phyloP scores from a whole-genome alignment of 1,284 basidiomycete genomes.

The Cryptococcus hybrid region DNA sequence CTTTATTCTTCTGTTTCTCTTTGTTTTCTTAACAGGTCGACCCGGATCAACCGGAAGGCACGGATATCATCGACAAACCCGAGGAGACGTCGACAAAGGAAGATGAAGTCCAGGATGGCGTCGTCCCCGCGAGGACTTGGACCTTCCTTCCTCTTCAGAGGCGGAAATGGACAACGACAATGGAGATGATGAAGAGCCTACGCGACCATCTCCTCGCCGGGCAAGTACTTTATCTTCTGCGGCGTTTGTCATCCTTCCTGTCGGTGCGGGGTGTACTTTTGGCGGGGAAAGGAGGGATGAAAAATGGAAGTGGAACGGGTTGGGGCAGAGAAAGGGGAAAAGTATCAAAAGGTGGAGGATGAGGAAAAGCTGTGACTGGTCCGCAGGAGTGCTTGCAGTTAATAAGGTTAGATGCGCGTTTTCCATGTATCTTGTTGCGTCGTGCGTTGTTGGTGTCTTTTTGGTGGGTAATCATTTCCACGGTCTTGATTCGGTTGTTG shows the following conservation, averaged over 20 bases:
- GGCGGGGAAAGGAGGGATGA: constrained; percentile 33
- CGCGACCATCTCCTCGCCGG: constrained; percentile 38
- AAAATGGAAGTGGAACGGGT: constrained; percentile 14
- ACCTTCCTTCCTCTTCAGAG: constrained; percentile 4
- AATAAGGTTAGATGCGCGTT: no score
- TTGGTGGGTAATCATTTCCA: no score
- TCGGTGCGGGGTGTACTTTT: constrained; percentile 58
- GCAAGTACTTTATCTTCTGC: constrained; percentile 55
- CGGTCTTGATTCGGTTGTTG: no score
- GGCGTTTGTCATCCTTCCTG: constrained; percentile 54
- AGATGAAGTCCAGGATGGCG: constrained; percentile 1
- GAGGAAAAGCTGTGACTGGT: constrained; percentile 2
- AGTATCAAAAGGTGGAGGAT: constrained; percentile 27
- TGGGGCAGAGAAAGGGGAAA: constrained; percentile 8
- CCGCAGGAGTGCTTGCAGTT: no score
- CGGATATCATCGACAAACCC: constrained; percentile 1
- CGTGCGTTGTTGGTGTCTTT: no score
- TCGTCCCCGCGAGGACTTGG: constrained; percentile 10
- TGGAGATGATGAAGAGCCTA: constrained; percentile 18
- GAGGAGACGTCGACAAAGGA: constrained; percentile 1
- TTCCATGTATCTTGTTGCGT: no score
- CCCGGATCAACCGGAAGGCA: constrained; percentile 4
- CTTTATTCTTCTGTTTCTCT: not conserved
- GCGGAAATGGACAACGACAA: constrained; percentile 1
- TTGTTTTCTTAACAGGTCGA: not conserved